phyloP scores from a whole-genome alignment of 768 basidiomycete genomes.

The Amanita molliuscula region DNA sequence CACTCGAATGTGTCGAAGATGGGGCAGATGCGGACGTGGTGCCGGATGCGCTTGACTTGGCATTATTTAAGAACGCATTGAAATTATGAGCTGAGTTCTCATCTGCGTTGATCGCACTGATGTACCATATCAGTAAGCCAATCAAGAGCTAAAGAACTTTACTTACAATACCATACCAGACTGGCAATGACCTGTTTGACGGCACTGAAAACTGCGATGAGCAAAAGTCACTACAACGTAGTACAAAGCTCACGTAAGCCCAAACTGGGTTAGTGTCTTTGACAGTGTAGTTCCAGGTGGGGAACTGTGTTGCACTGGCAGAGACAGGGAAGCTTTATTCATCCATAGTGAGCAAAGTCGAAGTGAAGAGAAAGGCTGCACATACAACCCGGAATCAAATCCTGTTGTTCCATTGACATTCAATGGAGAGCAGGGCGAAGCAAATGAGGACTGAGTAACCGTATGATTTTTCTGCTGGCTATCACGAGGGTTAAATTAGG shows the following conservation, averaged over 20 bases:
- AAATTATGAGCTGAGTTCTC: slow-evolving; percentile 40
- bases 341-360: neutral
- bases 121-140: neutral
- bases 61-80: slow-evolving; percentile 45
- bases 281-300: slow-evolving; percentile 46
- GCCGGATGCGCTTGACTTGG: slow-evolving; percentile 21
- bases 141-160: neutral
- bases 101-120: slow-evolving; percentile 46
- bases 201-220: slow-evolving; percentile 21
- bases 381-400: slow-evolving; percentile 52
- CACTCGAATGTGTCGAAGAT: slow-evolving; percentile 11
- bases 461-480: slow-evolving; percentile 63
- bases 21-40: slow-evolving; percentile 13
- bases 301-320: slow-evolving; percentile 34
- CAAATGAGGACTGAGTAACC: slow-evolving; percentile 53
- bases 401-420: slow-evolving; percentile 28
- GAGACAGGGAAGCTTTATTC: slow-evolving; percentile 27
- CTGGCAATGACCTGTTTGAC: slow-evolving; percentile 37
- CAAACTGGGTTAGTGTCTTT: slow-evolving; percentile 49
- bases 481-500: slow-evolving; percentile 7
- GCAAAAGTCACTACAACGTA: neutral
- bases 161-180: slow-evolving; percentile 46
- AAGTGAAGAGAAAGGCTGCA: slow-evolving; percentile 3
- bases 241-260: slow-evolving; percentile 33
- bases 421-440: slow-evolving; percentile 42